Conservation (phyloP, 2,329 filamentous ascomycete genomes). For the Pseudonectria foliicola region DNA sequence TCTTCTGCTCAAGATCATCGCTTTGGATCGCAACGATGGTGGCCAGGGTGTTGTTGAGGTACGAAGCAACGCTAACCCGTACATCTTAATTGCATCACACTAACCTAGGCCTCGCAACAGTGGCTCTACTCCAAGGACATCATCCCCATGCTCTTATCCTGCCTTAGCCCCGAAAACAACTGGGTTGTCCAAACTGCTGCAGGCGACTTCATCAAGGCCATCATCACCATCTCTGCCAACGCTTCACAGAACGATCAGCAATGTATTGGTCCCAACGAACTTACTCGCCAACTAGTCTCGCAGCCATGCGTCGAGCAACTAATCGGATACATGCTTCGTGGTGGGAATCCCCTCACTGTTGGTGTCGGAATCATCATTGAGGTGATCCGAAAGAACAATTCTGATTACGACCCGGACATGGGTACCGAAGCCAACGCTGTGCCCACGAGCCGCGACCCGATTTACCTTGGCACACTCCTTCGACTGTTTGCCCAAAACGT, state of each 20-base stretch:
- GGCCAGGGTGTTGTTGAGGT: constrained; percentile 92
- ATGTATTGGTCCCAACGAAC: constrained; percentile 96
- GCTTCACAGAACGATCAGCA: constrained; percentile 96
- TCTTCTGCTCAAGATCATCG: constrained; percentile 91
- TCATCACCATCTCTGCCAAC: constrained; percentile 97
- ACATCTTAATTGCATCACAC: constrained; percentile 5
- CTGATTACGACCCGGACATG: constrained; percentile 93
- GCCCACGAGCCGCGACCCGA: constrained; percentile 83
- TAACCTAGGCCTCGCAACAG: constrained; percentile 35
- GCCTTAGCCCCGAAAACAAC: constrained; percentile 75
- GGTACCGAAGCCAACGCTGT: constrained; percentile 70
- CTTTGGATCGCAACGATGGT: constrained; percentile 83
- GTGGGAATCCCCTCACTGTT: constrained; percentile 89
- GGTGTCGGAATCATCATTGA: constrained; percentile 97
- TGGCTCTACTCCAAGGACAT: constrained; percentile 89
- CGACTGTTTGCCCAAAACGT: constrained; percentile 86
- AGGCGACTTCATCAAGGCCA: constrained; percentile 95
- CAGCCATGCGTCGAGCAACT: constrained; percentile 73
- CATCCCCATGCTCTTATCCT: constrained; percentile 79
- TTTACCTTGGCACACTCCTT: constrained; percentile 86
- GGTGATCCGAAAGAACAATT: constrained; percentile 98
- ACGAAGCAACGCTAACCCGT: constrained; percentile 27
- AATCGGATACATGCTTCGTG: constrained; percentile 86
- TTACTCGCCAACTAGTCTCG: constrained; percentile 91
- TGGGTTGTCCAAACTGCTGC: constrained; percentile 93